Conservation (phyloP, 768 basidiomycete genomes). For the Butyriboletus loyo region DNA sequence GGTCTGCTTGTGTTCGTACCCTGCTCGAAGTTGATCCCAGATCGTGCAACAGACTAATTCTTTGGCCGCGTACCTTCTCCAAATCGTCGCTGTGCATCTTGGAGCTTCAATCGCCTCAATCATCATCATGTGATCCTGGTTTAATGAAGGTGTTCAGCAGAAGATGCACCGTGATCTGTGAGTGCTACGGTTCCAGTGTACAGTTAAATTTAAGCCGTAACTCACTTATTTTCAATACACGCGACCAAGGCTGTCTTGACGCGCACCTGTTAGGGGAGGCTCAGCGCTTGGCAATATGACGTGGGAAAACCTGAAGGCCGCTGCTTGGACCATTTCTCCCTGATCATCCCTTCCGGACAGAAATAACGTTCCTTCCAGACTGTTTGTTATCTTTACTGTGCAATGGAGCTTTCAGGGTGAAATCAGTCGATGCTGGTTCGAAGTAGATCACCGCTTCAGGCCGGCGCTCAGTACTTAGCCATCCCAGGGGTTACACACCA, state of each 20-base stretch:
- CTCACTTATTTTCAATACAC: too few species aligned
- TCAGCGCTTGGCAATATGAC: not conserved
- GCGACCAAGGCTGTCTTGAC: too few species aligned
- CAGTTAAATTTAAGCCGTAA: not conserved
- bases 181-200: too few species aligned
- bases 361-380: not conserved
- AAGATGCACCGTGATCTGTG: too few species aligned
- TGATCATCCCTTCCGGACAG: not conserved
- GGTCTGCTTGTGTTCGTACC: not conserved
- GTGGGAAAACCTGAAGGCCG: too few species aligned
- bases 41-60: too few species aligned
- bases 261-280: not conserved
- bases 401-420: too few species aligned
- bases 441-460: not conserved
- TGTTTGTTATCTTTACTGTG: too few species aligned
- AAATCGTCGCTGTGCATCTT: not conserved
- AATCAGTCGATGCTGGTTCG: not conserved
- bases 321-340: not conserved
- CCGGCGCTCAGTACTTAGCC: not conserved
- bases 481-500: not conserved
- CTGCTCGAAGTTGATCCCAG: not conserved
- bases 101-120: not conserved
- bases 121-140: too few species aligned
- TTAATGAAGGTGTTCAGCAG: not conserved
- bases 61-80: not conserved